Conservation (phyloP, 176 grass and related monocot genomes). For the Pontederia paniculata region DNA sequence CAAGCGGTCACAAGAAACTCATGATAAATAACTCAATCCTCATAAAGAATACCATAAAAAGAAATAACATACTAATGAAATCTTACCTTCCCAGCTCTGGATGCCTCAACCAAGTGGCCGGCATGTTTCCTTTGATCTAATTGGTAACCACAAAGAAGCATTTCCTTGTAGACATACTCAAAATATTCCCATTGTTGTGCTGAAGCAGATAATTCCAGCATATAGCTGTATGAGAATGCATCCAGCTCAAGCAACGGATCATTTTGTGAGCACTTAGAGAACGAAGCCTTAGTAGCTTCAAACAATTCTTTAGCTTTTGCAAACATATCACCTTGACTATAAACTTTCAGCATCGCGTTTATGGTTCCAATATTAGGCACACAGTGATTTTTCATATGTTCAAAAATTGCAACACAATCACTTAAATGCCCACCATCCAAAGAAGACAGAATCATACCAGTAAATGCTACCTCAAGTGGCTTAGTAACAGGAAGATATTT, state of each 20-base stretch:
- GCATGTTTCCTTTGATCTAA: conserved; percentile 66
- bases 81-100: conserved; percentile 72
- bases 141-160: conserved; percentile 47
- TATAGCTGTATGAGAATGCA: conserved; percentile 61
- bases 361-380: conserved; percentile 77
- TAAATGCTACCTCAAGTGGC: conserved; percentile 79
- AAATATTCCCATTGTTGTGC: conserved; percentile 95
- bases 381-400: conserved; percentile 66
- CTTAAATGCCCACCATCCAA: conserved; percentile 63
- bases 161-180: conserved; percentile 85
- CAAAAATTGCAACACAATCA: conserved; percentile 82
- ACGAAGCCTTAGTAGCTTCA: conserved; percentile 38
- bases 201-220: conserved; percentile 68
- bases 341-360: conserved; percentile 89
- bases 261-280: conserved; percentile 12
- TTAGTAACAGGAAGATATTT: conserved; percentile 55
- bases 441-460: conserved; percentile 87
- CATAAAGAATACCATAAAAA: not conserved
- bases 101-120: conserved; percentile 58
- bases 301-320: conserved; percentile 77
- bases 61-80: not conserved
- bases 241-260: conserved; percentile 40
- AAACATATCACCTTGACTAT: conserved; percentile 70
- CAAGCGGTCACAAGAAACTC: not conserved
- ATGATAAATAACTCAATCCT: not conserved